Conservation (phyloP, 352 stramenopile genomes). For the Pythium utonaiense region DNA sequence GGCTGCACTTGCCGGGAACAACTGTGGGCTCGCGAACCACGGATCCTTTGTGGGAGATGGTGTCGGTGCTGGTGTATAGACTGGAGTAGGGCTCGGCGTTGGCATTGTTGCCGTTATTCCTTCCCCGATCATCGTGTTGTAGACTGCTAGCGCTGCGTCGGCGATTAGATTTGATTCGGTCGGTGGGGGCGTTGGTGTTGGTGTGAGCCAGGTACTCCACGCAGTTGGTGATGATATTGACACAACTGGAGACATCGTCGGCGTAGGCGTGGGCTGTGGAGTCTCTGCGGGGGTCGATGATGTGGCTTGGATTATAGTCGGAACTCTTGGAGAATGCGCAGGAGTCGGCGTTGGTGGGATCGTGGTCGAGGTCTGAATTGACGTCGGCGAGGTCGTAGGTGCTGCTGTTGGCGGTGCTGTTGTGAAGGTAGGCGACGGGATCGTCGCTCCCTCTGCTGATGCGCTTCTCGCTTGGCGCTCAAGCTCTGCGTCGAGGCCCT, state of each 20-base stretch:
- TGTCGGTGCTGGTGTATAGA: not conserved
- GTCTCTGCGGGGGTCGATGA: not conserved
- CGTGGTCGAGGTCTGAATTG: too few relatives aligned
- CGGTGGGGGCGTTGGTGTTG: not conserved
- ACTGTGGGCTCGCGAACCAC: not conserved
- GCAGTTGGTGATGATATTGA: not conserved
- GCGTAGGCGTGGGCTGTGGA: not conserved
- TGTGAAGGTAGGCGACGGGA: not conserved
- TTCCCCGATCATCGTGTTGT: not conserved
- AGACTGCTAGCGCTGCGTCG: not conserved
- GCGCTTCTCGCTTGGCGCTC: not conserved
- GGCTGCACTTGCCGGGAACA: not conserved
- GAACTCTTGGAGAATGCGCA: not conserved
- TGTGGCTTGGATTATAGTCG: not conserved
- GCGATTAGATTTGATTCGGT: not conserved
- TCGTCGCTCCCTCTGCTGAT: not conserved
- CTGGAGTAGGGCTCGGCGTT: too few relatives aligned
- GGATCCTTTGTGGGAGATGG: not conserved
- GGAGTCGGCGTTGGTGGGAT: not conserved
- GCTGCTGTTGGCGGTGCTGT: not conserved
- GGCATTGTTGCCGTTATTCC: too few relatives aligned
- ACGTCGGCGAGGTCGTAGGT: not conserved
- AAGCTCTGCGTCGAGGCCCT: not conserved
- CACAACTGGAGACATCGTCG: not conserved
- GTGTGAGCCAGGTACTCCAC: not conserved